Evolutionary conservation across 2,329 filamentous ascomycete species (phyloP), one percentile per base, ranked within the genome.

Genomic region (Talaromyces funiculosus): DNA sequence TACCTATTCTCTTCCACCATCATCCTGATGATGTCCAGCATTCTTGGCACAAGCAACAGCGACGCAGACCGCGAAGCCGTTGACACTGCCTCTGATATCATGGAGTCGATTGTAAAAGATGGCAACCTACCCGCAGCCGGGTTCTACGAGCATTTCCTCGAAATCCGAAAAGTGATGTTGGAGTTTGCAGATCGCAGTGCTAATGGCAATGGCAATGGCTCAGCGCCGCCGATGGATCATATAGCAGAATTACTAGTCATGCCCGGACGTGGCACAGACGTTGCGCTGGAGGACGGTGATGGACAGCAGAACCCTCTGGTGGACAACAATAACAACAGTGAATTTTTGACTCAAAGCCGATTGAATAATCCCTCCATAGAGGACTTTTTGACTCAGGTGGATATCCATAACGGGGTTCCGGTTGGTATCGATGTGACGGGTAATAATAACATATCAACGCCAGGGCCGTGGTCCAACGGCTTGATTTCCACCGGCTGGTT

Each of bases 11-110:
- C 62, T n/a, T 63, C 62, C 3, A 63, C 62, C 22, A 63, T 63
- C n/a, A 63, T 63, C 35, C 62, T 63, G 20, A 62, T 63, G 62
- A 63, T 63, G 62, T 61, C 62, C 22, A 61, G 60, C 57, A 60
- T 60, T 16, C 60, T 63, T 7, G 60, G 57, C 38, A 59, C 57
- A 4, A 54, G 26, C 29, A 61, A 62, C 33, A 58, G 54, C 31
- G 60, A 63, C 31, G 35, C 55, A 1, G 62, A 63, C 53, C 62
- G 62, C 14, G 60, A 63, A 49, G 62, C 62, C 18, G 60, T 62
- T n/a, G 62, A 63, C 26, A 63, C 62, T 2, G 62, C 62, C 3
- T 57, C 62, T n/a, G 62, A 63, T 26, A 63, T 63, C 8, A 54
- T 63, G 60, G 51, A 63, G 49, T 63, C 62, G 5, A 59, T 63